Conservation (phyloP, 257 asterid genomes). For the Rehmannia glutinosa region DNA sequence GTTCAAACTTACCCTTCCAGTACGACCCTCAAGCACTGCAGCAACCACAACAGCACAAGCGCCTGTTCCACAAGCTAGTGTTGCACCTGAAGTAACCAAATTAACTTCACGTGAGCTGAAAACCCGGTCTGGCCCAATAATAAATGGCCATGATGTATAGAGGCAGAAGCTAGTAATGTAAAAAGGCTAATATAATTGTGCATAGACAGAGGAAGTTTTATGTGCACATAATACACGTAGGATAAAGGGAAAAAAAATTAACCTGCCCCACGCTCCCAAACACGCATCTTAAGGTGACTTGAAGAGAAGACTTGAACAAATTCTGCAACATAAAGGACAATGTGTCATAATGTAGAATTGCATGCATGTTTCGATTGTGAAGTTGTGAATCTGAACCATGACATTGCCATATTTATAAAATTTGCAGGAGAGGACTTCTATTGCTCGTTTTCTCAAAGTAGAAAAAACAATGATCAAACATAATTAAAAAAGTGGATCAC, state of each 20-base stretch:
- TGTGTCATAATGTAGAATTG: neutral
- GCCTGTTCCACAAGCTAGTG: slow-evolving; percentile 91
- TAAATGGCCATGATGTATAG: neutral
- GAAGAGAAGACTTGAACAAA: slow-evolving; percentile 76
- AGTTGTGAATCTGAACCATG: neutral
- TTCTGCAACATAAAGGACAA: slow-evolving; percentile 39
- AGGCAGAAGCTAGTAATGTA: neutral
- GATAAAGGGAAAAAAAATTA: slow-evolving; percentile 4
- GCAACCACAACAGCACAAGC: slow-evolving; percentile 91
- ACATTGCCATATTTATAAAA: neutral
- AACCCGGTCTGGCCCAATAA: neutral
- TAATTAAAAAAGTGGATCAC: too few relatives aligned
- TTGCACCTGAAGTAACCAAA: slow-evolving; percentile 45
- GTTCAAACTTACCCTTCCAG: slow-evolving; percentile 56
- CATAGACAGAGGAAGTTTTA: neutral
- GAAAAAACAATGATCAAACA: too few relatives aligned
- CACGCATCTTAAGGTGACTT: slow-evolving; percentile 79
- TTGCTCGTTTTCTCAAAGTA: too few relatives aligned
- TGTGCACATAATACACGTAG: neutral
- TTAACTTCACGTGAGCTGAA: neutral
- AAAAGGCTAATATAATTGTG: neutral
- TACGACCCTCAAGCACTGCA: slow-evolving; percentile 84
- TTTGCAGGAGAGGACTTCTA: neutral
- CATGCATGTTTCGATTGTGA: neutral
- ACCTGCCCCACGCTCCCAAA: slow-evolving; percentile 98